These are phyloP conservation scores for Crithidia bombi DNA, from an alignment of 208 protist species.

Conservation along the genomic window DNA sequence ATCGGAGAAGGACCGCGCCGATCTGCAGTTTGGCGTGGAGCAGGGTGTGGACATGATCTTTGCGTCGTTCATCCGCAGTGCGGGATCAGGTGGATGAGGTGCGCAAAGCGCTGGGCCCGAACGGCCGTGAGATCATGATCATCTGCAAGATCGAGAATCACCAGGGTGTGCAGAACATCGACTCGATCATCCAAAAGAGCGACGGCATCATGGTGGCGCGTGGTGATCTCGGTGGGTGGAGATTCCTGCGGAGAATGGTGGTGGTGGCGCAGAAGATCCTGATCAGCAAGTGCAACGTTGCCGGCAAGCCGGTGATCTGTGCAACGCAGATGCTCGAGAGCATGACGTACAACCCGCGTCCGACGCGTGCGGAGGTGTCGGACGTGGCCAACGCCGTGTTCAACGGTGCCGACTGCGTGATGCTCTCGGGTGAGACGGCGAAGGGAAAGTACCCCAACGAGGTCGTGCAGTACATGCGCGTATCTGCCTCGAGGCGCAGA, in stretches of 20 bases:
- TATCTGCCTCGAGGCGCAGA: conserved; percentile 92
- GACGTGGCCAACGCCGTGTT: conserved; percentile 98
- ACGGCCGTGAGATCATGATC: conserved; percentile 94
- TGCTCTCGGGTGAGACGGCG: conserved; percentile 99
- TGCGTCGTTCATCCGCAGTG: conserved; percentile 98
- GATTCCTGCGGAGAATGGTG: conserved; percentile 98
- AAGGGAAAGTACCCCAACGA: conserved; percentile 97
- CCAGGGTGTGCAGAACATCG: conserved; percentile 97
- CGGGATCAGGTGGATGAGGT: conserved; percentile 95
- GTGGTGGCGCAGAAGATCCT: conserved; percentile 99
- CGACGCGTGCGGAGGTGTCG: conserved; percentile 98
- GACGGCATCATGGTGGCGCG: conserved; percentile 99
- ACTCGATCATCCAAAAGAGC: conserved; percentile 96
- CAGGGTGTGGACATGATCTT: conserved; percentile 98
- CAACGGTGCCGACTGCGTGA: conserved; percentile 99
- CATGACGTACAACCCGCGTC: conserved; percentile 96
- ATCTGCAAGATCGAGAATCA: conserved; percentile 99
- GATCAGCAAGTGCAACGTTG: conserved; percentile 97
- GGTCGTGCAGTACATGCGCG: conserved; percentile 95
- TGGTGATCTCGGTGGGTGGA: conserved; percentile 99
- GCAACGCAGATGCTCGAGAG: conserved; percentile 99
- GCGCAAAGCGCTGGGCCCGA: conserved; percentile 87
- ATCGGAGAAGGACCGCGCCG: conserved; percentile 93
- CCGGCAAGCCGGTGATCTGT: conserved; percentile 98
- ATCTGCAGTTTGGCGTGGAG: conserved; percentile 95